Conservation (phyloP, 192 early-diverging fungal species). For the Phycomyces blakesleeanus region DNA sequence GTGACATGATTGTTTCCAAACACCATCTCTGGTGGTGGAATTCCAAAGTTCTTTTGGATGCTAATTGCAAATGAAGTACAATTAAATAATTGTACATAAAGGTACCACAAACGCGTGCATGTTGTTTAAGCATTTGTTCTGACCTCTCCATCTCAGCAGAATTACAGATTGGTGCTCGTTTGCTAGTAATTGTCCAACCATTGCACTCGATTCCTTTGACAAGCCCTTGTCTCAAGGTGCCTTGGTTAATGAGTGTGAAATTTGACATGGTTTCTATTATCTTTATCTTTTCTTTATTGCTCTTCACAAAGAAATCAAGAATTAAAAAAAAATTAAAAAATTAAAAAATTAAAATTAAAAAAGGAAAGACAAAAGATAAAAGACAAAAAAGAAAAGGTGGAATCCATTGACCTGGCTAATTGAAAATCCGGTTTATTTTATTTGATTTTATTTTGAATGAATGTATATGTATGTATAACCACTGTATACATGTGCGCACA, state of each 20-base stretch:
- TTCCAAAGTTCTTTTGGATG: slow-evolving; percentile 49
- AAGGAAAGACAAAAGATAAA: no score
- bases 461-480: no score
- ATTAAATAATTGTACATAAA: no score
- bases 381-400: no score
- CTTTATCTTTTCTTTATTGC: neutral
- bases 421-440: no score
- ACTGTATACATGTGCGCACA: no score
- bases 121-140: neutral
- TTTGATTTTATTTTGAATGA: no score
- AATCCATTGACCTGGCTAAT: no score
- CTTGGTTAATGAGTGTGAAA: slow-evolving; percentile 35
- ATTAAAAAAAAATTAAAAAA: no score
- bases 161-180: slow-evolving; percentile 51
- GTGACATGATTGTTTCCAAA: slow-evolving; percentile 85
- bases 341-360: no score
- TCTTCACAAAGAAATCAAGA: no score
- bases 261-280: neutral
- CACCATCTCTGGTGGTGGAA: slow-evolving; percentile 94
- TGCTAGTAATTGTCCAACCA: slow-evolving; percentile 49
- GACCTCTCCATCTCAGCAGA: slow-evolving; percentile 56
- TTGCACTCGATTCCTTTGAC: slow-evolving; percentile 40
- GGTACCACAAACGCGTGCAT: neutral
- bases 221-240: slow-evolving; percentile 32
- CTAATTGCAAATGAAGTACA: slow-evolving; percentile 24